phyloP scores from a whole-genome alignment of 306 rosid genomes.

The Clitoria ternatea region DNA sequence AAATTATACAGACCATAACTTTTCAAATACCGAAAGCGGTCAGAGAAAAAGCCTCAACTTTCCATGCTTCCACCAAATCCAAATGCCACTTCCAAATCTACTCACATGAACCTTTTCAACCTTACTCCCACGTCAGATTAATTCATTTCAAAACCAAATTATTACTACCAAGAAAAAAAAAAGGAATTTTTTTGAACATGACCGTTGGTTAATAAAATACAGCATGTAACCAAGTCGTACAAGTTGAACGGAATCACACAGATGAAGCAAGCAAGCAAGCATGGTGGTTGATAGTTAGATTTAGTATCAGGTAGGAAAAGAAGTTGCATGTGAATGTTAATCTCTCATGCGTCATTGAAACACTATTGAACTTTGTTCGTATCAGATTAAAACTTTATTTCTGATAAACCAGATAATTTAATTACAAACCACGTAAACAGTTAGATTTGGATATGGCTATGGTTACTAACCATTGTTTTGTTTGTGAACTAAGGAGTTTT shows the following conservation, averaged over 20 bases:
- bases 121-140: constrained; percentile 16
- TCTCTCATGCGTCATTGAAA: no score
- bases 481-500: constrained; percentile 61
- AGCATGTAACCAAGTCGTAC: no score
- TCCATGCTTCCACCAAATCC: constrained; percentile 24
- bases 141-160: neutral
- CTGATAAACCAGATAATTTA: no score
- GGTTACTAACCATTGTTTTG: constrained; percentile 46
- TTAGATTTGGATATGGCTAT: constrained; percentile 55
- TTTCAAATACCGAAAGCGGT: constrained; percentile 33
- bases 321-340: neutral
- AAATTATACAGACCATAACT: constrained; percentile 4
- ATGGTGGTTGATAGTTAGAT: no score
- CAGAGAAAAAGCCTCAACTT: constrained; percentile 27
- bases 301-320: neutral
- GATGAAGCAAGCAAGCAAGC: no score
- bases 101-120: constrained; percentile 36
- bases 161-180: neutral
- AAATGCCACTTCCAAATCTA: constrained; percentile 10
- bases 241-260: no score
- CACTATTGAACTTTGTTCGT: no score
- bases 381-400: no score
- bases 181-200: neutral
- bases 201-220: neutral
- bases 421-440: no score